Evolutionary conservation across 441 rosid genomes (phyloP).

Genomic region (Daphne laureola): DNA sequence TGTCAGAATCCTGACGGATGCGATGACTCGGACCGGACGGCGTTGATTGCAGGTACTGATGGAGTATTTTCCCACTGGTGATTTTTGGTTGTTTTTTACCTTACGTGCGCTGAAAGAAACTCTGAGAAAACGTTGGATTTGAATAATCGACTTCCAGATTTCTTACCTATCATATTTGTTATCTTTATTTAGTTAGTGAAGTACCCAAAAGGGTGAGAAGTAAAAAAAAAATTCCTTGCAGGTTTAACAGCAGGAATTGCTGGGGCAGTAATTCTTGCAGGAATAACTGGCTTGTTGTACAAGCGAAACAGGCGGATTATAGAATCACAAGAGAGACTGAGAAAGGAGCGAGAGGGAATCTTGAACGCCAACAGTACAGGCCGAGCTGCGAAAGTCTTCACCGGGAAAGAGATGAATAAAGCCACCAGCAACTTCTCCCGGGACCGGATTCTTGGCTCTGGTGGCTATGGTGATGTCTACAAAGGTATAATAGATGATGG

Average conservation of each 20-base stretch:
- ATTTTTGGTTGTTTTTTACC: too few species aligned
- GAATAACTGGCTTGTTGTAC: conserved; percentile 19
- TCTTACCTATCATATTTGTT: too few species aligned
- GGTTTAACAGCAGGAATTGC: conserved; percentile 34
- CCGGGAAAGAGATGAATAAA: conserved; percentile 37
- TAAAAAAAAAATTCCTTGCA: conserved; percentile 4
- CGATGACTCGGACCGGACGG: conserved; percentile 18
- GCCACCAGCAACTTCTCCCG: conserved; percentile 43
- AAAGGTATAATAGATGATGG: conserved; percentile 45
- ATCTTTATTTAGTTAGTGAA: not conserved
- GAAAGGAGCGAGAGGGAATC: conserved; percentile 33
- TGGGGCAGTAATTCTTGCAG: conserved; percentile 10
- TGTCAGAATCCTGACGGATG: conserved; percentile 29
- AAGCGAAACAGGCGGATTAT: conserved; percentile 25
- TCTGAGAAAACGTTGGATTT: too few species aligned
- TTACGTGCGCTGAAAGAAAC: too few species aligned
- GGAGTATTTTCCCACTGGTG: too few species aligned
- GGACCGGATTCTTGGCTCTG: conserved; percentile 41
- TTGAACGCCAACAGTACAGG: conserved; percentile 33
- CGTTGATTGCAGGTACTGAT: conserved; percentile 28
- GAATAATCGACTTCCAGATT: too few species aligned
- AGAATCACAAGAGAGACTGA: conserved; percentile 25
- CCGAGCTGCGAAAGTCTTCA: conserved; percentile 34
- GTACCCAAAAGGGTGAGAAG: not conserved
- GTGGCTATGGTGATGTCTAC: conserved; percentile 56